Evolutionary conservation across 2,329 filamentous ascomycete genomes (phyloP), one percentile per base, ranked within the genome.

Genomic region (Beauveria bassiana): DNA sequence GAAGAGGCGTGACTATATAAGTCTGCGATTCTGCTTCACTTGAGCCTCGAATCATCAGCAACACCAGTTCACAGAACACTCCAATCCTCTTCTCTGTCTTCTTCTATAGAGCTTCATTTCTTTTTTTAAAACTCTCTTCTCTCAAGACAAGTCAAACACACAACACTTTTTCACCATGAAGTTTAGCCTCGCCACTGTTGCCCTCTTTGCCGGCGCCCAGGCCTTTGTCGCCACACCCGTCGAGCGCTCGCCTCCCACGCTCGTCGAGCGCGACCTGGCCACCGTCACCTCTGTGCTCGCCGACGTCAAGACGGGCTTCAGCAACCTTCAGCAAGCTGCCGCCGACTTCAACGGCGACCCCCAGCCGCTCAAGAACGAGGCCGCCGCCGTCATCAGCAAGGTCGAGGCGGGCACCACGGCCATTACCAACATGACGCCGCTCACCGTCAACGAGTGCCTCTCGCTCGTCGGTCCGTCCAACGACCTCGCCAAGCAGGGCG

Each of bases 221-320:
- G 62, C 59, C 59, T 50, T 62, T 31, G 62, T 63, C 28, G 62
- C 62, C 46, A 51, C 58, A 3, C 58, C 58, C 10, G 54, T 62
- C 49, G 49, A 51, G 38, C 46, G 53, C 49, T 56, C 45, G 12
- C 51, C 59, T 20, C 52, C 62, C 34, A 47, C 62, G 4, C 34
- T 63, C 55, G 55, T 59, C 18, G 61, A 61, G 24, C 64, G 63
- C 18, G 64, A 65, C 40, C 42, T 64, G 4, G 45, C 57, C 20
- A 63, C 62, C 3, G 64, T 59, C 51, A 64, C 53, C 6, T 59
- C 57, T 9, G 64, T 65, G 16, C 62, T 65, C 20, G 54, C 53
- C n/a, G 53, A 61, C 5, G 62, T 65, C 18, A 62, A 58, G 34
- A 53, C 38, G 10, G 62, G 62, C 43, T 63, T 64, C 51, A 31